phyloP scores from a whole-genome alignment of 208 protist genomes.

The Leptomonas pyrrhocoris region DNA sequence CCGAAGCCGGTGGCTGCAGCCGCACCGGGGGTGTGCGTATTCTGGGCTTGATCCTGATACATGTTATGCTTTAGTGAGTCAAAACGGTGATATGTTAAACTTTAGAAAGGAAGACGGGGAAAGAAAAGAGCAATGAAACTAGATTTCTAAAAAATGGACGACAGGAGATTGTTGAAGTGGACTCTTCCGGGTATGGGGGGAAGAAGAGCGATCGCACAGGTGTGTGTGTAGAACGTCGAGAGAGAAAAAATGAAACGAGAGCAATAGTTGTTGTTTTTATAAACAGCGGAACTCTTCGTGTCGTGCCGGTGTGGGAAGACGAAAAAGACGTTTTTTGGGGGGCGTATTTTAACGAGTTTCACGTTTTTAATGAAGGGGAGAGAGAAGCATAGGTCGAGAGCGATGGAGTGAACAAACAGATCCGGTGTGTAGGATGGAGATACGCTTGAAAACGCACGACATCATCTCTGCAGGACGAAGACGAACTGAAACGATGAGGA shows the following conservation, averaged over 20 bases:
- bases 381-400: no score
- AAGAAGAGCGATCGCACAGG: slow-evolving; percentile 11
- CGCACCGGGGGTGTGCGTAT: slow-evolving; percentile 3
- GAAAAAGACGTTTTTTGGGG: no score
- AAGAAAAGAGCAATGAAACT: background rate
- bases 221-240: background rate
- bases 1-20: slow-evolving; percentile 16
- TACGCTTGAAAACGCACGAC: no score
- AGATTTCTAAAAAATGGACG: background rate
- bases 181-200: slow-evolving; percentile 4
- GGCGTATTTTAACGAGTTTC: no score
- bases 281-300: slow-evolving; percentile 7
- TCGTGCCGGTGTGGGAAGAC: no score
- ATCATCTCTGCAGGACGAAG: no score
- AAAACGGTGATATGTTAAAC: background rate
- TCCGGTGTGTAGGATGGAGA: no score
- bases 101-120: background rate
- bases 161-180: background rate
- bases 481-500: no score
- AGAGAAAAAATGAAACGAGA: slow-evolving; percentile 29
- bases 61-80: background rate
- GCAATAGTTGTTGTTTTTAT: slow-evolving; percentile 7
- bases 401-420: no score
- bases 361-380: no score
- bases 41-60: slow-evolving; percentile 18